Base-by-base conservation (phyloP, 306 rosid species). In the Prinsepia uniflora region DNA sequence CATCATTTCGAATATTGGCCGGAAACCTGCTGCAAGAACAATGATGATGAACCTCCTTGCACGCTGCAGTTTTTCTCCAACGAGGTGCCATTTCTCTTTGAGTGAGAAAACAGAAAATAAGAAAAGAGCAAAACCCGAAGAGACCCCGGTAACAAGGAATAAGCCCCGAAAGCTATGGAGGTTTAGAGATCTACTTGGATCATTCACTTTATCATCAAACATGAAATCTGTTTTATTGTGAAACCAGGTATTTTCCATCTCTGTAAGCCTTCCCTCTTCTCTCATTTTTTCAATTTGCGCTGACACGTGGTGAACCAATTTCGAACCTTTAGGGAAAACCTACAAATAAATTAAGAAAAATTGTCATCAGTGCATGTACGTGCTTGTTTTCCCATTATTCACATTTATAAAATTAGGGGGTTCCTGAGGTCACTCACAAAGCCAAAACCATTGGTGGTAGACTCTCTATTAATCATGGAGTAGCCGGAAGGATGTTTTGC, bases 271-370 rank as follows among this genome's bases (percentile, higher is more conserved):
- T 46, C 58, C 66, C 24, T 61, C 71, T 57, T 74, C 78, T 48
- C 79, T 56, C 15, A 75, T 57, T 2, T 10, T 66, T 19, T 41
- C 72, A 4, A 67, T 75, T 66, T 66, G 60, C 43, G 6, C n/a
- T 11, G 79, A 75, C 73, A 67, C 36, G 30, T 75, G 67, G 12
- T 56, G 45, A 7, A 44, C 79, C 72, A 75, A 66, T 6, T 46
- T 57, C 2, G 72, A 66, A 45, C 79, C 79, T 67, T 55, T 58
- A 11, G 49, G 68, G 19, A 75, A 75, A 3, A 9, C 74, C 79
- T 67, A 17, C 4, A 66, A n/a, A 24, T 9, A 7, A 2, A n/a
- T n/a, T n/a, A n/a, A 70, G 36, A 30, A 30, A 2, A 1, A 30
- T 24, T 24, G 30, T 2, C 36, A 1, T 30, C 36, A 30, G 36